These are phyloP conservation scores for Lentinula boryana DNA, from an alignment of 768 basidiomycete species.

Conservation along the genomic window DNA sequence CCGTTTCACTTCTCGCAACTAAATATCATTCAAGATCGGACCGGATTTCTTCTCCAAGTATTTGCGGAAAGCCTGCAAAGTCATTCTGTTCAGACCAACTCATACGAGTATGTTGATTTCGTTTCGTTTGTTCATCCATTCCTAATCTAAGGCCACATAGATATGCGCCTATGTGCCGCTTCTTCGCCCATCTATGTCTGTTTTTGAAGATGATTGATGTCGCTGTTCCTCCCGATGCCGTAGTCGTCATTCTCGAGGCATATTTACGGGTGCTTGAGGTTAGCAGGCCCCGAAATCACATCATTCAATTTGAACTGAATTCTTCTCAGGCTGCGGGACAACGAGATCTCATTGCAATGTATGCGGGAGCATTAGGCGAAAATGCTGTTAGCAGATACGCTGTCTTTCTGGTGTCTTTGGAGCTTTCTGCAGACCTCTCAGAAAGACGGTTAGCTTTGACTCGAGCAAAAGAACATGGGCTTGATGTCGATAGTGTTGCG, in stretches of 20 bases:
- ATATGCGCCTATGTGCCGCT: conserved; percentile 71
- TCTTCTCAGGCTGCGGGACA: conserved; percentile 58
- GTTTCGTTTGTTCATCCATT: not conserved
- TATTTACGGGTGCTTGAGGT: conserved; percentile 89
- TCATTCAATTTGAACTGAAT: not conserved
- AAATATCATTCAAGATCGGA: conserved; percentile 69
- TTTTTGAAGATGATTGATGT: conserved; percentile 80
- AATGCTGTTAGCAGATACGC: conserved; percentile 92
- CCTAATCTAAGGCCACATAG: conserved; percentile 23
- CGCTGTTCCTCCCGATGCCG: conserved; percentile 64
- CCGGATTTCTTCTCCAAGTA: conserved; percentile 58
- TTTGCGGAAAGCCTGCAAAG: conserved; percentile 55
- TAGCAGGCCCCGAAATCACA: conserved; percentile 10
- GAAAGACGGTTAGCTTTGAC: conserved; percentile 68
- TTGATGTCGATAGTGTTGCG: conserved; percentile 80
- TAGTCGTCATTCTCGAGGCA: conserved; percentile 78
- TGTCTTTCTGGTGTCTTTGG: conserved; percentile 77
- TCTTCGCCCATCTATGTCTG: conserved; percentile 91
- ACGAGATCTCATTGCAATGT: conserved; percentile 86
- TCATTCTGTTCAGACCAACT: conserved; percentile 39
- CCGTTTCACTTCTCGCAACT: conserved; percentile 82
- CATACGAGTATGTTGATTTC: conserved; percentile 48
- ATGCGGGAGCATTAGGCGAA: conserved; percentile 85
- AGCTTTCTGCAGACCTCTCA: conserved; percentile 51
- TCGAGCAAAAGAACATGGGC: conserved; percentile 75